phyloP scores from a whole-genome alignment of 1,139 yeast genomes.

The Taphrina confusa region DNA sequence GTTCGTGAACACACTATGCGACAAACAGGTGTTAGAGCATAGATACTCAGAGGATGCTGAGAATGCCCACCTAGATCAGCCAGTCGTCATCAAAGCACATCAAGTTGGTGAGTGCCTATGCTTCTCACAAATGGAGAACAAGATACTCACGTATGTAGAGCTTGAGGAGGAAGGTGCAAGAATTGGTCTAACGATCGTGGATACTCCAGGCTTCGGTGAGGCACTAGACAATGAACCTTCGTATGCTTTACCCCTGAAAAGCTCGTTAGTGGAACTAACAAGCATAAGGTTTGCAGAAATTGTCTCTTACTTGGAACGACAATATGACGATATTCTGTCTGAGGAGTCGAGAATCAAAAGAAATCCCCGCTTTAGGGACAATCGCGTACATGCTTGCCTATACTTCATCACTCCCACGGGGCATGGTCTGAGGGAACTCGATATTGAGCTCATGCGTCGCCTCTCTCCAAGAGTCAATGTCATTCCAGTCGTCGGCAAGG shows the following conservation, averaged over 20 bases:
- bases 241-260: constrained; percentile 34
- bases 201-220: constrained; percentile 95
- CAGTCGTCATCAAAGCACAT: constrained; percentile 53
- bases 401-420: constrained; percentile 75
- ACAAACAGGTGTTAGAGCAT: constrained; percentile 65
- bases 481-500: constrained; percentile 81
- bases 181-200: constrained; percentile 78
- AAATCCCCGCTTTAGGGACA: constrained; percentile 71
- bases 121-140: too few species aligned
- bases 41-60: constrained; percentile 49
- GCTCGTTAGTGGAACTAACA: too few species aligned
- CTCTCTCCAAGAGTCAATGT: constrained; percentile 80
- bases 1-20: constrained; percentile 81
- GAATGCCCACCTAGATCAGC: constrained; percentile 53
- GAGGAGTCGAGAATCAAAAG: constrained; percentile 91
- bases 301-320: constrained; percentile 75
- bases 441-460: constrained; percentile 72
- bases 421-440: constrained; percentile 72
- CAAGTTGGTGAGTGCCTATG: constrained; percentile 33
- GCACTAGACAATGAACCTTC: constrained; percentile 66
- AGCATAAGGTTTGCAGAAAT: constrained; percentile 61
- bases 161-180: constrained; percentile 62
- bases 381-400: constrained; percentile 70
- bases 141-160: not conserved
- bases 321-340: constrained; percentile 85